Percentiles rank a stretch among this genome's conserved stretches.
These are phyloP conservation scores for Erythrobasidium yunnanense DNA, from an alignment of 768 basidiomycete genomes.

Conservation along the genomic window DNA sequence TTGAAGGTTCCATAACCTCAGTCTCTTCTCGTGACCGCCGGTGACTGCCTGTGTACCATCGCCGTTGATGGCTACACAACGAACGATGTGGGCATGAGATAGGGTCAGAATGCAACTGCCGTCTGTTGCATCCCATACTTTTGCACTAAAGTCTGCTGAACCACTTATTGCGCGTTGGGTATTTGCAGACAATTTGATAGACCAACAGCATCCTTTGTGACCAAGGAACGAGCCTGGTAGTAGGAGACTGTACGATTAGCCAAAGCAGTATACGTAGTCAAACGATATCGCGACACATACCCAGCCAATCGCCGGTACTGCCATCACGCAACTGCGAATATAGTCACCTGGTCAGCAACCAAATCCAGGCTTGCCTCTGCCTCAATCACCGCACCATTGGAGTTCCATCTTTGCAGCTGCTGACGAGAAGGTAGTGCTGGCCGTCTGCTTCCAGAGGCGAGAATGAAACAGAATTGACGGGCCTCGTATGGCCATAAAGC, in stretches of 20 bases:
- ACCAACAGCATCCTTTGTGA: conserved; percentile 46
- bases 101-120: conserved; percentile 87
- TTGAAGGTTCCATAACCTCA: conserved; percentile 80
- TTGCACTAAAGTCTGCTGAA: conserved; percentile 44
- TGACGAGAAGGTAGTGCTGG: conserved; percentile 64
- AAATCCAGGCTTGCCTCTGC: background rate
- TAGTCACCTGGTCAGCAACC: background rate
- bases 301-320: conserved; percentile 79
- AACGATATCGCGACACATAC: background rate
- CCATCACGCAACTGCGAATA: background rate
- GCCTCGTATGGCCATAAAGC: background rate
- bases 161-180: conserved; percentile 21
- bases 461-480: conserved; percentile 2
- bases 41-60: conserved; percentile 60
- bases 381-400: conserved; percentile 44
- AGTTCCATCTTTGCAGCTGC: conserved; percentile 97
- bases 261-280: background rate
- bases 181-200: conserved; percentile 20
- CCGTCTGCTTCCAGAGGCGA: conserved; percentile 22
- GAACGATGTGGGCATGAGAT: conserved; percentile 95
- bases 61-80: conserved; percentile 79
- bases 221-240: conserved; percentile 46
- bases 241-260: background rate
- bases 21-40: conserved; percentile 95
- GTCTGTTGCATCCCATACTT: conserved; percentile 27